Evolutionary conservation across 345 rosid genomes (phyloP).

Genomic region (Eutrema yunnanense): DNA sequence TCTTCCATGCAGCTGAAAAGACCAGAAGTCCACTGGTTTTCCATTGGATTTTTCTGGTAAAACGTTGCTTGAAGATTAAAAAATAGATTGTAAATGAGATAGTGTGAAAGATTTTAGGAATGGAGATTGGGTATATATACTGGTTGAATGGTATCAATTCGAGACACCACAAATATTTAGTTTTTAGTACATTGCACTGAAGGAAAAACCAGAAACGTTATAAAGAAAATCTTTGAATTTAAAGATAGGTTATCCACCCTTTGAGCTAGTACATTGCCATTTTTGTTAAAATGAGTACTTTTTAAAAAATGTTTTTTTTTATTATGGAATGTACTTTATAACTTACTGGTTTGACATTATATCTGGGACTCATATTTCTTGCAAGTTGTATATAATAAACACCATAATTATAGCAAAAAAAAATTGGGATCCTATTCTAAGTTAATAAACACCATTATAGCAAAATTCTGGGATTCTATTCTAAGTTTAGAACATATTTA

Average conservation of each 20-base stretch:
- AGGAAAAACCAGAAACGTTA: background rate
- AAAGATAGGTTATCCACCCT: too few relatives aligned
- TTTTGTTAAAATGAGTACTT: too few relatives aligned
- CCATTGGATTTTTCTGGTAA: background rate
- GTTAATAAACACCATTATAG: background rate
- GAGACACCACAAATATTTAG: background rate
- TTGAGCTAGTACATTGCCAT: too few relatives aligned
- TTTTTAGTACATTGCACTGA: background rate
- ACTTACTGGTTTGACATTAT: too few relatives aligned
- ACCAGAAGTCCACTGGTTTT: slow-evolving; percentile 23
- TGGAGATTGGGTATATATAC: background rate
- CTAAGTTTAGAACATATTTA: background rate
- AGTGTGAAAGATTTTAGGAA: background rate
- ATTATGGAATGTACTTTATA: too few relatives aligned
- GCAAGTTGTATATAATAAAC: too few relatives aligned
- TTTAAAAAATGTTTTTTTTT: too few relatives aligned
- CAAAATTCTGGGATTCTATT: background rate
- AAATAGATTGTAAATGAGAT: too few relatives aligned
- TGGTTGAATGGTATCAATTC: background rate
- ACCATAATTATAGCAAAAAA: background rate
- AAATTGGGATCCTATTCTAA: background rate
- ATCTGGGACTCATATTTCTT: too few relatives aligned
- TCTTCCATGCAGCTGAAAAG: slow-evolving; percentile 27
- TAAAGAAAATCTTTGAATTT: too few relatives aligned
- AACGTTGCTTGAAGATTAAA: background rate